phyloP scores from a whole-genome alignment of 2,329 filamentous ascomycete species.

The Trichoderma simmonsii region DNA sequence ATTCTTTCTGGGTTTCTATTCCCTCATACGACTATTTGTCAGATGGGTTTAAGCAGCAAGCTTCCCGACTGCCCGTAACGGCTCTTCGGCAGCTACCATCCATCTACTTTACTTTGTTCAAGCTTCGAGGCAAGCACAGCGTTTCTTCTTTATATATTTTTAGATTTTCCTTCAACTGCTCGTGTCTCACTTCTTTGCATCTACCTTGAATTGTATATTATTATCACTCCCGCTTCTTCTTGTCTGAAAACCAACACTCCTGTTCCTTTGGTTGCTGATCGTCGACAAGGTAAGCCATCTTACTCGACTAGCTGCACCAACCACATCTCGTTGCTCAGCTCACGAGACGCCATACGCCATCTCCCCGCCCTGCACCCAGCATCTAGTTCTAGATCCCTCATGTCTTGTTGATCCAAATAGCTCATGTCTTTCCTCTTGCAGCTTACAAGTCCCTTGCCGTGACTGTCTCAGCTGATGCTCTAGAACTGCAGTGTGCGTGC shows the following conservation, averaged over 20 bases:
- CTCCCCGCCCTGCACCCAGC: background rate
- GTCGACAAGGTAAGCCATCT: background rate
- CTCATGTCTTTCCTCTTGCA: background rate
- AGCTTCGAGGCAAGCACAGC: background rate
- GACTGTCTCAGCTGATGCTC: slow-evolving; percentile 9
- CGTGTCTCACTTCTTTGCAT: background rate
- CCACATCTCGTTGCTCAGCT: background rate
- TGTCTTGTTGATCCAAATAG: background rate
- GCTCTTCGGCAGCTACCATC: slow-evolving; percentile 4
- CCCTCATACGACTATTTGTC: background rate
- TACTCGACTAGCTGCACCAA: background rate
- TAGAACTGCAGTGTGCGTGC: background rate
- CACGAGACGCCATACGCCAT: slow-evolving; percentile 13
- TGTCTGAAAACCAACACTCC: background rate
- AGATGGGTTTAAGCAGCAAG: background rate
- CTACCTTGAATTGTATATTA: background rate
- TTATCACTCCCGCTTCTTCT: background rate
- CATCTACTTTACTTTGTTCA: background rate
- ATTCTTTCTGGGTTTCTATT: background rate
- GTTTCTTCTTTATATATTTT: background rate
- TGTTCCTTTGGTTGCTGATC: background rate
- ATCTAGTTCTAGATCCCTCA: background rate
- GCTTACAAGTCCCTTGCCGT: background rate
- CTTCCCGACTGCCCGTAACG: background rate
- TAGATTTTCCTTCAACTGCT: background rate